These are phyloP conservation scores for Colletotrichum euphorbiae DNA, from an alignment of 2,329 filamentous ascomycete genomes.

Conservation along the genomic window DNA sequence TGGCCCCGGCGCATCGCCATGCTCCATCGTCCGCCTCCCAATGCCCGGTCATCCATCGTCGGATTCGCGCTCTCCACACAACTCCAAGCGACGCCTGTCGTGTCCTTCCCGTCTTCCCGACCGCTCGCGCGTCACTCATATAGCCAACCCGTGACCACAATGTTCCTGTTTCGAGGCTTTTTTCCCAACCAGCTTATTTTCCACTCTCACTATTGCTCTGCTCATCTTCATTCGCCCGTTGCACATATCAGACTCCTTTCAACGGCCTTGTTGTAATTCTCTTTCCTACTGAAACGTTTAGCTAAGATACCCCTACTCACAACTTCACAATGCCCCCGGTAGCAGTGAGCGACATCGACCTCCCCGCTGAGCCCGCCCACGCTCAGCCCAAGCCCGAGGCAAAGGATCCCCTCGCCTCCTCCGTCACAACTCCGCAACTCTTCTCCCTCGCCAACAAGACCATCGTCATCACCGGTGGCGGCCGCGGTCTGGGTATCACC, in stretches of 20 bases:
- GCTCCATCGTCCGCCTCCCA: neutral
- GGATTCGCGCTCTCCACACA: slow-evolving; percentile 14
- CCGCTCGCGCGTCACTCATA: slow-evolving; percentile 11
- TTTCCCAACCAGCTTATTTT: neutral
- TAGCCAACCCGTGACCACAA: slow-evolving; percentile 23
- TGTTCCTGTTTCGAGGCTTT: slow-evolving; percentile 1
- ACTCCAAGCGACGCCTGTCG: slow-evolving; percentile 31
- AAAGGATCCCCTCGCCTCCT: slow-evolving; percentile 47
- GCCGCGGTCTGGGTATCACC: slow-evolving; percentile 62
- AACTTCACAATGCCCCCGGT: slow-evolving; percentile 40
- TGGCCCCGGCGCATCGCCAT: slow-evolving; percentile 10
- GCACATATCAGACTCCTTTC: neutral
- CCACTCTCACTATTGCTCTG: neutral
- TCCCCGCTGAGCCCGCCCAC: slow-evolving; percentile 43
- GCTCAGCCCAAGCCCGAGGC: slow-evolving; percentile 46
- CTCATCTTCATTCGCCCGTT: neutral
- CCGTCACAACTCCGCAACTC: slow-evolving; percentile 46
- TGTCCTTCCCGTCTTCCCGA: slow-evolving; percentile 16
- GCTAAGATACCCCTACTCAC: slow-evolving; percentile 4
- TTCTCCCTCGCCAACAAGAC: slow-evolving; percentile 60
- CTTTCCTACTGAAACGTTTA: neutral
- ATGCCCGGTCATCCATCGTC: slow-evolving; percentile 1
- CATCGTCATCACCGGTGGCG: slow-evolving; percentile 62
- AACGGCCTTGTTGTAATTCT: slow-evolving; percentile 1
- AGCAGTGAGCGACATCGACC: slow-evolving; percentile 47